These are phyloP conservation scores for Kalmusia sp. DNA, from an alignment of 2,329 filamentous ascomycete genomes.

Conservation along the genomic window DNA sequence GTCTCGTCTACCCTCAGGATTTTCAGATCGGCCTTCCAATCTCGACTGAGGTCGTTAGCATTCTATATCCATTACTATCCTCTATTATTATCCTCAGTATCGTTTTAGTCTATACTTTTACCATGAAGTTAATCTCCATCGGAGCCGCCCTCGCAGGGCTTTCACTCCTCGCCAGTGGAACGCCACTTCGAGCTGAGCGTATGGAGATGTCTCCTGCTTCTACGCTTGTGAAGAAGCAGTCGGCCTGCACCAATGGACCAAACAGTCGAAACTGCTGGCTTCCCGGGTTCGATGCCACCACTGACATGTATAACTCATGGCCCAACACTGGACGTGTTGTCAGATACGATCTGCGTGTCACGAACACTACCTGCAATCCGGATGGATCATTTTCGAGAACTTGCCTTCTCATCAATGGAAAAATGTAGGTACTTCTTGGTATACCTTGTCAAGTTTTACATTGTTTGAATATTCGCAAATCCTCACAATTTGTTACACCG, in stretches of 20 bases:
- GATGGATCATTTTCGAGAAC: slow-evolving; percentile 46
- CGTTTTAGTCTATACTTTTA: slow-evolving; percentile 6
- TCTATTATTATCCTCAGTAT: slow-evolving; percentile 4
- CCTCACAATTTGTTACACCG: too few species aligned
- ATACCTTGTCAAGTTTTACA: too few species aligned
- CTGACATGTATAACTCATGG: slow-evolving; percentile 50
- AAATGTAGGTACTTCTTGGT: too few species aligned
- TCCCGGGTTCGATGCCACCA: slow-evolving; percentile 48
- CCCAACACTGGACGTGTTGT: slow-evolving; percentile 45
- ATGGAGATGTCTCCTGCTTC: slow-evolving; percentile 17
- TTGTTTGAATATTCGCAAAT: too few species aligned
- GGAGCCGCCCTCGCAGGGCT: slow-evolving; percentile 30
- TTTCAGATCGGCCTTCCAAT: slow-evolving; percentile 12
- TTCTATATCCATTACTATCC: slow-evolving; percentile 3
- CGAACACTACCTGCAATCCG: slow-evolving; percentile 51
- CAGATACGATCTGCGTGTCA: slow-evolving; percentile 46
- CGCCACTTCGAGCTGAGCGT: slow-evolving; percentile 25
- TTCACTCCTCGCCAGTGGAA: slow-evolving; percentile 17
- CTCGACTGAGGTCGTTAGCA: background rate
- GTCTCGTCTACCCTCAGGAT: background rate
- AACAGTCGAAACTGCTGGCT: slow-evolving; percentile 49
- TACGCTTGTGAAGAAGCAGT: slow-evolving; percentile 27
- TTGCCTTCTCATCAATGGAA: slow-evolving; percentile 44
- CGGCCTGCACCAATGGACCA: slow-evolving; percentile 44
- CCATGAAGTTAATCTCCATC: slow-evolving; percentile 33